Percentiles rank a stretch among this genome's conserved stretches.
These are phyloP conservation scores for Pseudognaphalium luteoalbum DNA, from an alignment of 129 eudicot genomes.

Conservation along the genomic window DNA sequence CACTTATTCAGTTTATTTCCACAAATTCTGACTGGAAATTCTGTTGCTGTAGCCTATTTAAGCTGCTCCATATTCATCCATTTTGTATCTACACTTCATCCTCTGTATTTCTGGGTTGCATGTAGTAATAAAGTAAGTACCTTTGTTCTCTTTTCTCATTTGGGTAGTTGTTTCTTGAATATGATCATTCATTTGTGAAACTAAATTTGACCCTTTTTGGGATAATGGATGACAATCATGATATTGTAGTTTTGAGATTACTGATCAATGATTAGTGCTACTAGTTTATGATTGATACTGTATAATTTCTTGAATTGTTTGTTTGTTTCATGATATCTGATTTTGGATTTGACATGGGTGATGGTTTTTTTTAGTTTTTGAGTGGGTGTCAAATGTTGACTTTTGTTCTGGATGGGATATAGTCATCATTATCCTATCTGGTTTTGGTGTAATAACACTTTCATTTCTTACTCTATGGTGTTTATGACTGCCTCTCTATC, in stretches of 20 bases:
- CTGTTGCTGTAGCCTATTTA: constrained; percentile 18
- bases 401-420: neutral
- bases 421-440: neutral
- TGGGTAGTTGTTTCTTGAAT: constrained; percentile 8
- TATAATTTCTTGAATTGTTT: neutral
- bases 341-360: constrained; percentile 8
- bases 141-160: neutral
- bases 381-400: constrained; percentile 4
- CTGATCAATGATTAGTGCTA: constrained; percentile 15
- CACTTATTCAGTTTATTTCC: constrained; percentile 23
- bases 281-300: neutral
- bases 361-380: neutral
- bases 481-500: neutral
- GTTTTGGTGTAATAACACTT: neutral
- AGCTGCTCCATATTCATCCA: constrained; percentile 12
- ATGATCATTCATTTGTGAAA: constrained; percentile 15
- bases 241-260: neutral
- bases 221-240: neutral
- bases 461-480: neutral
- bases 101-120: constrained; percentile 13
- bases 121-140: constrained; percentile 24
- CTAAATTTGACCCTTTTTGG: constrained; percentile 3
- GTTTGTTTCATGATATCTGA: constrained; percentile 8
- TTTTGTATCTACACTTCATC: constrained; percentile 19
- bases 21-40: neutral